Base-by-base conservation (phyloP, 306 rosid genomes). In the Ochetophila trinervis region DNA sequence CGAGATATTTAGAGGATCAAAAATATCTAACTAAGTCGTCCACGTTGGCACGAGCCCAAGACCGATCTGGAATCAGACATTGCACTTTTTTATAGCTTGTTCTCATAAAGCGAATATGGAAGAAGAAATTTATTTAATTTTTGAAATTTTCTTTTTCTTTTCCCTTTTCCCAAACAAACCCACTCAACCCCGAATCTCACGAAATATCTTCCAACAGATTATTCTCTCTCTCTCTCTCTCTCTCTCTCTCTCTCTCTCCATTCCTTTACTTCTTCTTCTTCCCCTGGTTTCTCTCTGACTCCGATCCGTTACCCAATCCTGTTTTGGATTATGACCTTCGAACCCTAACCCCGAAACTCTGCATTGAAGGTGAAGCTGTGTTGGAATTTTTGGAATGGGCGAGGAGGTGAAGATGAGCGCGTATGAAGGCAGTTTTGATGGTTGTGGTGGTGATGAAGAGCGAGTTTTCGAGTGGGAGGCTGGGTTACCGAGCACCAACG, bases 381-480 rank as follows among this genome's bases (percentile, higher is more conserved):
- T 42, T 5, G 42, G 65, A 55, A 24, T 16, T 8, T 27, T 57
- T 15, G 62, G 36, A 44, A 85, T 83, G 97, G 97, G 95, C 3
- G 95, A 88, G 80, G 98, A 83, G 80, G 85, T 79, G 71, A 78
- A 71, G 82, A 85, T 80, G 72, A 69, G 71, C 49, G 89, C 76
- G 40, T 81, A 70, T 54, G 79, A 63, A 12, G 78, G 69, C 35
- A 52, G 48, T 18, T 36, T 2, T 15, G 60, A 19, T 55, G 66
- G 36, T 8, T 17, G 49, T 42, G 57, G 50, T 37, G 69, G 27
- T 12, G 88, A 81, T 0, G 89, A 80, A 17, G 88, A 84, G 9
- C 74, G 97, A 22, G 82, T 93, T 5, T 55, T 63, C 14, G 94
- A 87, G 60, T 90, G 99, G 99, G 97, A 90, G 76, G 6, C 66